Conservation (phyloP, 108 stramenopile genomes). For the Schizochytrium sp. region DNA sequence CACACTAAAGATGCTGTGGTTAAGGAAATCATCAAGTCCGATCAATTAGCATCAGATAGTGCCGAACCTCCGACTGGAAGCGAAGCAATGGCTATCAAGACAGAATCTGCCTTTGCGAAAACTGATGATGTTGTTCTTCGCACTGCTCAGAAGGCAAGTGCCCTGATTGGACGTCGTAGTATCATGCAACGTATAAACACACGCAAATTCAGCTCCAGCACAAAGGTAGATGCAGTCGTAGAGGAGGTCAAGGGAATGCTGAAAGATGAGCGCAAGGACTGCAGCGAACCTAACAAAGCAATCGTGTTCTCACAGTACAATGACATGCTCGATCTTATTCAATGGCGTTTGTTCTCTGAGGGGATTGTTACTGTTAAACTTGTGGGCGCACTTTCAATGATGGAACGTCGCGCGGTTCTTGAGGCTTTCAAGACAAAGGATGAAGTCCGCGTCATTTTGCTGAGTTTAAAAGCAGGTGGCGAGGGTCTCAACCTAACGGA, state of each 20-base stretch:
- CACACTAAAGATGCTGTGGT: background rate
- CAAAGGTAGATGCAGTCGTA: constrained; percentile 94
- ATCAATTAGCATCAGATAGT: constrained; percentile 55
- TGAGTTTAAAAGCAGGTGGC: constrained; percentile 74
- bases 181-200: constrained; percentile 93
- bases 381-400: constrained; percentile 67
- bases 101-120: background rate
- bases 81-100: background rate
- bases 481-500: constrained; percentile 73
- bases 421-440: constrained; percentile 64
- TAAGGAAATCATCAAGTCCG: constrained; percentile 3
- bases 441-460: constrained; percentile 64
- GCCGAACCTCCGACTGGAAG: constrained; percentile 47
- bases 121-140: constrained; percentile 55
- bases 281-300: constrained; percentile 80
- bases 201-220: constrained; percentile 90
- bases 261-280: constrained; percentile 82
- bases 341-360: constrained; percentile 23
- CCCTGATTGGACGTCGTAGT: constrained; percentile 81
- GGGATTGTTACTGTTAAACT: constrained; percentile 64
- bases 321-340: constrained; percentile 71
- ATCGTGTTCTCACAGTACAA: constrained; percentile 88
- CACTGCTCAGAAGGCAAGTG: constrained; percentile 84
- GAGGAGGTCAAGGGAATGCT: constrained; percentile 90
- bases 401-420: constrained; percentile 62